Evolutionary conservation across 371 early-diverging fungal species (phyloP), one percentile per base, ranked within the genome.

Genomic region (Mucor sp.): DNA sequence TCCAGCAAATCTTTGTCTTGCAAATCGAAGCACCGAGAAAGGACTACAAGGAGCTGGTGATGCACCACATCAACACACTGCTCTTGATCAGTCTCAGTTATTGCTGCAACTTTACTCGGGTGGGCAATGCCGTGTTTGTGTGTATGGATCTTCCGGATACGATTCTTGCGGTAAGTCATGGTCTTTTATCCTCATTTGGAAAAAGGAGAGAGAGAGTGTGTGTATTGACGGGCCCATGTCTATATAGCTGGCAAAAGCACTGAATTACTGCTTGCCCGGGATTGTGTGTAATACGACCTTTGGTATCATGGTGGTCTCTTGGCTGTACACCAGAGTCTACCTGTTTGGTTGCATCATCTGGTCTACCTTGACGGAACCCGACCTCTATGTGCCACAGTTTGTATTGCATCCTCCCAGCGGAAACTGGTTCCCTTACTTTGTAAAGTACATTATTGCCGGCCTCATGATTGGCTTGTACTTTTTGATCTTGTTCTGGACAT

Each of bases 141-240:
- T 83, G 85, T 67, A 89, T 94, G 91, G 94, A 94, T 75, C 69
- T 87, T 4, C 87, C 93, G 5, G 94, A 94, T 69, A 85, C 90
- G 21, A 78, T 92, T 41, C 76, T 94, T 19, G 86, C 90, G n/a
- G 82, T 90, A 90, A 92, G 87, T 85, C 15, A 55, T 32, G 30
- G 7, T 65, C 25, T 35, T 25, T 60, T 21, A 43, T 60, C 25
- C 39, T 19, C 67, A 37, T 44, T 11, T 55, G 28, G 39, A n/a
- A n/a, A n/a, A n/a, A n/a, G n/a, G n/a, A n/a, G n/a, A n/a, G n/a
- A 5, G 37, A 1, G 33, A 6, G 30, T 30, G 30, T 30, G 33
- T 33, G 33, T 12, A 35, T 21, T 15, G n/a, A 41, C 28, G 21
- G 15, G 37, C 43, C 30, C 17, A 9, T 4, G 14, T 17, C 11